Evolutionary conservation across 176 grass and related monocot species (phyloP).

Genomic region (Neostapfia colusana): DNA sequence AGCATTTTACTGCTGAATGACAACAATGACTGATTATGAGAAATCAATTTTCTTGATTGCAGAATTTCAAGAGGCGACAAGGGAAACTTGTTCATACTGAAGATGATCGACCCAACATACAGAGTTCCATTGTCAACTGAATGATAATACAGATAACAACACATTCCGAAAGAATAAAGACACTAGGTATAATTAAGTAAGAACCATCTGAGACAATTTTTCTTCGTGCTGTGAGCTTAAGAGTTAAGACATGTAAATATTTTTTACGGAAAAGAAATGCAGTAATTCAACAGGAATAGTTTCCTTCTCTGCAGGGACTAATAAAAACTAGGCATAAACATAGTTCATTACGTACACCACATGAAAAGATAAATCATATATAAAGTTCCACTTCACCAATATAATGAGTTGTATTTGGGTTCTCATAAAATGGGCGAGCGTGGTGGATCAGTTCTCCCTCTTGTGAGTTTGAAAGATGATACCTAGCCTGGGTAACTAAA

Average conservation of each 20-base stretch:
- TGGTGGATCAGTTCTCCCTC: background rate
- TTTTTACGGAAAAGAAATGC: too few species aligned
- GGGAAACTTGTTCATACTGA: constrained; percentile 88
- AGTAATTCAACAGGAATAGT: background rate
- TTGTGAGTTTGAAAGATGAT: background rate
- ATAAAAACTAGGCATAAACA: background rate
- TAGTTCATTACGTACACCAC: background rate
- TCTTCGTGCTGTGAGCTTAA: background rate
- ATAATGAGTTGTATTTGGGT: constrained; percentile 8
- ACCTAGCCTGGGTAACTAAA: background rate
- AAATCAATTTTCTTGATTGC: constrained; percentile 18
- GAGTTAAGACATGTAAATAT: constrained; percentile 30
- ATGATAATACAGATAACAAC: background rate
- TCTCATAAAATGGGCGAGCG: background rate
- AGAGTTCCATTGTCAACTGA: constrained; percentile 64
- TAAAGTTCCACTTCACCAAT: background rate
- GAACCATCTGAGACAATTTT: constrained; percentile 10
- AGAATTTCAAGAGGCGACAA: constrained; percentile 92
- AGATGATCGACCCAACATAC: constrained; percentile 87
- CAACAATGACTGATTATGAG: constrained; percentile 19
- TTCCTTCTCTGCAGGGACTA: background rate
- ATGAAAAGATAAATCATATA: constrained; percentile 3
- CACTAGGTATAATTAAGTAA: constrained; percentile 4
- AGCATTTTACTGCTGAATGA: background rate
- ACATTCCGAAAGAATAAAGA: background rate